phyloP scores from a whole-genome alignment of 1,284 basidiomycete genomes.

The Ceratobasidium papillatum region DNA sequence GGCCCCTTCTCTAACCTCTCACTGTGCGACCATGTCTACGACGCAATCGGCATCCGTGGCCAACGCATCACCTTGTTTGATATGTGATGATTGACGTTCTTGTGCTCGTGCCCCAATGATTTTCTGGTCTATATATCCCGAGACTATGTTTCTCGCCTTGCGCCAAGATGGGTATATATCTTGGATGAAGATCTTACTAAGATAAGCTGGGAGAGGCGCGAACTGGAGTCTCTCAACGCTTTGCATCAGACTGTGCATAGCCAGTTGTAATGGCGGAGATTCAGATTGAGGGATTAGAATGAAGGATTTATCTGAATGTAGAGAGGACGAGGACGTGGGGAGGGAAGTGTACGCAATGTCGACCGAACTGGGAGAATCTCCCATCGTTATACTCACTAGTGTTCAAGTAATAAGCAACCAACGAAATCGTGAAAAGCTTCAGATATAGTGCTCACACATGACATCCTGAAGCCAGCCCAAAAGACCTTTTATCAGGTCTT shows the following conservation, averaged over 20 bases:
- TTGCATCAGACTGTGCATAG: not conserved
- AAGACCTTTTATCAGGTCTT: not conserved
- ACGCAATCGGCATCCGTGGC: conserved; percentile 32
- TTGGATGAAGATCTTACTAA: not conserved
- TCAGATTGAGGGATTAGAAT: not conserved
- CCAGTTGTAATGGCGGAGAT: not conserved
- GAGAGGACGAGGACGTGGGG: not conserved
- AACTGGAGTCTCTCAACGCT: not conserved
- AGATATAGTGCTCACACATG: not conserved
- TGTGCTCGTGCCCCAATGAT: not conserved
- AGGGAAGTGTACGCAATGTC: not conserved
- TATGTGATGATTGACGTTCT: not conserved
- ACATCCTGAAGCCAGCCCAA: not conserved
- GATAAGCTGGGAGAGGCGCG: not conserved
- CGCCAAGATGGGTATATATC: conserved; percentile 6
- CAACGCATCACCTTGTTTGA: not conserved
- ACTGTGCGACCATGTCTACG: conserved; percentile 26
- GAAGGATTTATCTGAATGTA: not conserved
- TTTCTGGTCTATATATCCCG: not conserved
- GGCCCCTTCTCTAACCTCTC: conserved; percentile 8
- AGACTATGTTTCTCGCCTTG: not conserved
- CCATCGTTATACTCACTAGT: conserved; percentile 7
- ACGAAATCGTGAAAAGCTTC: not conserved
- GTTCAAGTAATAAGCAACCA: not conserved
- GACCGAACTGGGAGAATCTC: not conserved